Base-by-base conservation (phyloP, 192 early-diverging fungal species). In the Coemansia sp. region DNA sequence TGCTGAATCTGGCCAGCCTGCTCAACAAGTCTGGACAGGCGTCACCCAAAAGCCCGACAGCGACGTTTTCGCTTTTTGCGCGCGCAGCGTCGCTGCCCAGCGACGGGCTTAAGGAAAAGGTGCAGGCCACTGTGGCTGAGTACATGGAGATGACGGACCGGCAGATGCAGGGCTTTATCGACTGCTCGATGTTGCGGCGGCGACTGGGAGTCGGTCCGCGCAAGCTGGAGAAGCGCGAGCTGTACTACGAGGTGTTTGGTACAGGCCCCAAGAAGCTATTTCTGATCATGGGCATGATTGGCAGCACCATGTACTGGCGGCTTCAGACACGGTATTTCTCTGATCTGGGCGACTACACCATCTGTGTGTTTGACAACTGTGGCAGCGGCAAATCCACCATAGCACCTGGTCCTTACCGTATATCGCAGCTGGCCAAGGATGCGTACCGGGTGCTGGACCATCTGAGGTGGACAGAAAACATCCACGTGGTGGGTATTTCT, bases 341-440 rank as follows among this genome's bases (percentile, higher is more conserved):
- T 3, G 55, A 71, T 17, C 86, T 84, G 22, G 84, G 84, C 17
- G 86, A 90, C 45, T 94, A 87, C 67, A 89, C 88, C 3, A 80
- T 89, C 5, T 84, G 89, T 28, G 84, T 93, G 17, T 94, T 94
- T 67, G 94, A 96, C 62, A 96, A 96, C 84, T 83, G 92, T 48
- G 94, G 92, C 12, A 85, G 87, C 33, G 94, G 94, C 10, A 71
- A 75, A 62, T 76, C 67, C 4, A 66, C 69, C 1, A 56, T 80
- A 7, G 55, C 69, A 2, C 52, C 63, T 1, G 74, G 79, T 4
- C 72, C 78, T 0, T 75, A 67, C 59, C 88, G 86, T 30, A 88
- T 90, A 8, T 82, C 85, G n/a, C 89, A 91, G 67, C 86, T 96
- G 87, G 93, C 93, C 6, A 63, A 81, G 25, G 94, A 96, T 61